Percentiles rank a stretch among this genome's conserved stretches.
Conservation (phyloP, 2,329 filamentous ascomycete species). For the Fusarium hainanense region DNA sequence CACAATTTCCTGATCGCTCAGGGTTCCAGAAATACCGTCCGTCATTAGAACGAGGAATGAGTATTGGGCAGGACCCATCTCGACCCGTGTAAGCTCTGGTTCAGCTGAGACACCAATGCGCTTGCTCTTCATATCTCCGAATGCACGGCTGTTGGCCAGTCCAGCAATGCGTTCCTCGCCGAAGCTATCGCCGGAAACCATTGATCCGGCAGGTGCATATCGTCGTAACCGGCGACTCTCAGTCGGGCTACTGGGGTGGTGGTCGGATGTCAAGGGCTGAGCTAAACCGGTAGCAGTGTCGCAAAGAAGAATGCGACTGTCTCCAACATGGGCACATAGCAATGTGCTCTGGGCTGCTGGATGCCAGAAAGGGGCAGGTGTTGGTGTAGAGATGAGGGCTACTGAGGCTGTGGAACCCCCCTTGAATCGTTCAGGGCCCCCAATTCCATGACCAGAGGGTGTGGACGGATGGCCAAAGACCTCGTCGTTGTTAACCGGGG, state of each 20-base stretch:
- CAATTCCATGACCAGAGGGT: conserved; percentile 72
- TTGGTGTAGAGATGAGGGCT: conserved; percentile 91
- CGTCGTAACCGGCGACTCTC: conserved; percentile 86
- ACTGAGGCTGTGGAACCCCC: conserved; percentile 94
- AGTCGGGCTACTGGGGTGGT: conserved; percentile 88
- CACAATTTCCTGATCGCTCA: conserved; percentile 94
- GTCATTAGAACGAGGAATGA: conserved; percentile 88
- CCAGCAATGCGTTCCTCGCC: conserved; percentile 96
- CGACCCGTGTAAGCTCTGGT: conserved; percentile 83
- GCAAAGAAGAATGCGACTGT: conserved; percentile 91
- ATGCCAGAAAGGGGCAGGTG: conserved; percentile 94
- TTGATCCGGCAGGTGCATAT: conserved; percentile 78
- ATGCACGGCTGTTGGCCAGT: conserved; percentile 91
- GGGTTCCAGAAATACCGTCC: conserved; percentile 87
- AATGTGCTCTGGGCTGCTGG: conserved; percentile 86
- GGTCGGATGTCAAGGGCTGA: conserved; percentile 85
- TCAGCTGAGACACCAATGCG: conserved; percentile 94
- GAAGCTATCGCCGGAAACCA: conserved; percentile 91
- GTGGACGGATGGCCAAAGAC: conserved; percentile 73
- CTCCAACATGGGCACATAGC: conserved; percentile 89
- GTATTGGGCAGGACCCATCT: conserved; percentile 85
- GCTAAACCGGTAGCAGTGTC: conserved; percentile 84
- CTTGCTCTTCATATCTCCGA: conserved; percentile 92
- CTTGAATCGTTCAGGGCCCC: conserved; percentile 82
- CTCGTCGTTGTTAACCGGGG: conserved; percentile 85